These are phyloP conservation scores for Rosa multiflora DNA, from an alignment of 306 rosid species.

Conservation along the genomic window DNA sequence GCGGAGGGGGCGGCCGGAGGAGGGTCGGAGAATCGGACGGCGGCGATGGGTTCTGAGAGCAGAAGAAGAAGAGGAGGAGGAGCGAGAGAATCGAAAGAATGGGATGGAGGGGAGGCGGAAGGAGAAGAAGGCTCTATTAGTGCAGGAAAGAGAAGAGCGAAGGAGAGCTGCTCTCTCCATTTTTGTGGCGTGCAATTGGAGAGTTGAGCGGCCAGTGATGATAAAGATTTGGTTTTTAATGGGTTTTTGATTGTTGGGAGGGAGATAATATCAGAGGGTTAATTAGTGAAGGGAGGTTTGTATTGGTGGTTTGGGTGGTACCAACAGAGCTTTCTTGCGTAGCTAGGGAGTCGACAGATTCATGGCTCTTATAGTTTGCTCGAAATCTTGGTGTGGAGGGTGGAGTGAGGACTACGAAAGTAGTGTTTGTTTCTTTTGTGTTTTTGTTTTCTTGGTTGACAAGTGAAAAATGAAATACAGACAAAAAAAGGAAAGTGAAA, in stretches of 20 bases:
- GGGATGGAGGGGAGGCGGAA: constrained; percentile 41
- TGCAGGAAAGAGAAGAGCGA: constrained; percentile 57
- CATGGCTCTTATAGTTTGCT: neutral
- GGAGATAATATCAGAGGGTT: neutral
- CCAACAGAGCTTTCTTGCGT: neutral
- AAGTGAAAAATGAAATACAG: neutral
- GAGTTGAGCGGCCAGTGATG: neutral
- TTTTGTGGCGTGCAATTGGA: neutral
- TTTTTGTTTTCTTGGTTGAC: neutral
- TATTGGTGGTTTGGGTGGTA: neutral
- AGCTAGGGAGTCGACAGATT: neutral
- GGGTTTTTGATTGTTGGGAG: constrained; percentile 7
- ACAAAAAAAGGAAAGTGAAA: neutral
- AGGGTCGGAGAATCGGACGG: constrained; percentile 14
- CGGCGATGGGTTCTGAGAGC: constrained; percentile 23
- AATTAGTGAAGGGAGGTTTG: neutral
- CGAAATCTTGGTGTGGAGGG: neutral
- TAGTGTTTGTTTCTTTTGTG: neutral
- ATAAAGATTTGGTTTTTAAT: neutral
- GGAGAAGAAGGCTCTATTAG: constrained; percentile 45
- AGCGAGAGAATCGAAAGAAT: constrained; percentile 8
- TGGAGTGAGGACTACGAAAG: neutral
- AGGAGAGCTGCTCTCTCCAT: constrained; percentile 82
- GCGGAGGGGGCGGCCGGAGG: constrained; percentile 40
- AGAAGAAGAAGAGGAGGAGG: constrained; percentile 12